These are phyloP conservation scores for Solanum medicagineum DNA, from an alignment of 257 asterid species.

Conservation along the genomic window DNA sequence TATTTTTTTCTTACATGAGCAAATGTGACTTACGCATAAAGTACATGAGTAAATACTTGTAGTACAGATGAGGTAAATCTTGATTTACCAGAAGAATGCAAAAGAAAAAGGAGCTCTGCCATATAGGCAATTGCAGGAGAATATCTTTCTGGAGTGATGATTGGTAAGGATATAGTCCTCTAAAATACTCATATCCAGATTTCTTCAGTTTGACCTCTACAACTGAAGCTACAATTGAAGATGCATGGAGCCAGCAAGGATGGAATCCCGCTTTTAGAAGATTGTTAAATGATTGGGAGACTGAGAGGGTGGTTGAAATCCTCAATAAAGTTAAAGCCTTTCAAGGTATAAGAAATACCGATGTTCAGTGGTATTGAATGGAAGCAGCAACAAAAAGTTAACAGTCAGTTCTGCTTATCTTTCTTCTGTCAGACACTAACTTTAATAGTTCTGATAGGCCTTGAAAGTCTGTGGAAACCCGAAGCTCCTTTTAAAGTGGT, in stretches of 20 bases:
- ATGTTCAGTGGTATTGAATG: background rate
- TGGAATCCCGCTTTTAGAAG: background rate
- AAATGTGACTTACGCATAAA: background rate
- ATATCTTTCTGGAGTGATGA: background rate
- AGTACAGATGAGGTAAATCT: background rate
- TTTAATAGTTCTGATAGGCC: background rate
- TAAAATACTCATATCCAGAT: background rate
- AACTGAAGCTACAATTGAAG: background rate
- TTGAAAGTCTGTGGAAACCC: background rate
- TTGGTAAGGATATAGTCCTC: background rate
- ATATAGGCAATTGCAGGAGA: background rate
- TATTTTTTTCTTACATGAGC: background rate
- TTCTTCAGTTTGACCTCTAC: background rate
- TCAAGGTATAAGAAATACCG: background rate
- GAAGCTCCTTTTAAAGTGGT: background rate
- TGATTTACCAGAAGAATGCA: background rate
- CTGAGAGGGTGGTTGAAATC: background rate
- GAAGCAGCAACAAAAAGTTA: background rate
- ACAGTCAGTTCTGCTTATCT: background rate
- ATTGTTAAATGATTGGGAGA: background rate
- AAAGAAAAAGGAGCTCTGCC: background rate
- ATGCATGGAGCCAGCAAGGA: background rate
- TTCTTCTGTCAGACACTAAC: background rate
- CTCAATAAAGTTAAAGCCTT: background rate
- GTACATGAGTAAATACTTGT: background rate